Percentiles rank a stretch among this genome's conserved stretches.
These are phyloP conservation scores for Striga hermonthica DNA, from an alignment of 305 asterid genomes.

Conservation along the genomic window DNA sequence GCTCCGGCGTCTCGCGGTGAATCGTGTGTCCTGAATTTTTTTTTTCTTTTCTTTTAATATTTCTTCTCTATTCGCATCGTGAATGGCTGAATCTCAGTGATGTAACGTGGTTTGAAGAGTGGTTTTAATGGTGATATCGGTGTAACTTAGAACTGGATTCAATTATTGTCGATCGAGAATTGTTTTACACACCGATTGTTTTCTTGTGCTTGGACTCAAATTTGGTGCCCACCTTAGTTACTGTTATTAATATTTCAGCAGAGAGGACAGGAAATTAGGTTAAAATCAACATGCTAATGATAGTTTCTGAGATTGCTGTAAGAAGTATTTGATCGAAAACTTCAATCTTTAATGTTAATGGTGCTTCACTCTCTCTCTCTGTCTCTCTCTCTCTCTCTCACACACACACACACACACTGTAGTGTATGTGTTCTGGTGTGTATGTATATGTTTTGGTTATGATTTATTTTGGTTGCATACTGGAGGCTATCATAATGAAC, in stretches of 20 bases:
- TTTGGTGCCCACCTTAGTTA: constrained; percentile 23
- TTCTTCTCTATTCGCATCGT: not conserved
- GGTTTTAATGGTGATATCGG: constrained; percentile 32
- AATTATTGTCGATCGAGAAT: constrained; percentile 23
- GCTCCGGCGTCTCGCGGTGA: constrained; percentile 46
- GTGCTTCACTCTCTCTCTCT: constrained; percentile 10
- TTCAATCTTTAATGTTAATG: constrained; percentile 36
- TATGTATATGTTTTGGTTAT: no score
- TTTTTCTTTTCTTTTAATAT: constrained; percentile 15
- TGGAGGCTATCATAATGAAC: not conserved
- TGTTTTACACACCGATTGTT: constrained; percentile 23
- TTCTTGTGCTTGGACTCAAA: constrained; percentile 24
- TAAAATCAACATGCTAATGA: constrained; percentile 20
- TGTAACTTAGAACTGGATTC: constrained; percentile 34
- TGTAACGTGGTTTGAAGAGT: constrained; percentile 18
- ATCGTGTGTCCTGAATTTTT: constrained; percentile 38
- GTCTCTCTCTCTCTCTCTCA: not conserved
- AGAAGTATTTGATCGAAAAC: constrained; percentile 19
- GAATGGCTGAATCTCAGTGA: constrained; percentile 26
- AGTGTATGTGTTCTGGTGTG: not conserved
- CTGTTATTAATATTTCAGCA: constrained; percentile 19
- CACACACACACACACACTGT: constrained; percentile 4
- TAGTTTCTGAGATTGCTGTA: constrained; percentile 32
- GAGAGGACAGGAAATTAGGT: constrained; percentile 28
- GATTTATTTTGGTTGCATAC: constrained; percentile 22